Base-by-base conservation (phyloP, 148 eudicot genomes). In the Rhododendron griersonianum region DNA sequence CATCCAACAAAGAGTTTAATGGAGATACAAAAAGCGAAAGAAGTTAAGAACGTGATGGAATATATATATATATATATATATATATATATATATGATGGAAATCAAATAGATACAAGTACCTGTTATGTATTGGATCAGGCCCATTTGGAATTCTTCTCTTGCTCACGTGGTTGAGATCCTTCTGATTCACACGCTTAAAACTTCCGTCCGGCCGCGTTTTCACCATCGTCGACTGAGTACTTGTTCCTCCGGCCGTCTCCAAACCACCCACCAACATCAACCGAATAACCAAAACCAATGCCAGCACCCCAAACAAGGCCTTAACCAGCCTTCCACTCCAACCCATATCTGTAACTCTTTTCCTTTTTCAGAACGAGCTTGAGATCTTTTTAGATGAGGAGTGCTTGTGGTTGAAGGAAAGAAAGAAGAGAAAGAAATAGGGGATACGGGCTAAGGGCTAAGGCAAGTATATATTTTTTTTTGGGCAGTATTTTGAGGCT, bases 51-150 rank as follows among this genome's bases (percentile, higher is more conserved):
- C 19, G 21, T 55, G 23, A 55, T 55, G 57, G 18, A 53, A 53
- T 30, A 30, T 30, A 30, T 39, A 39, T 4, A 35, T 35, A 1
- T 35, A 35, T 35, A 35, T 37, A 37, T 39, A 39, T 39, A 45
- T 45, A 45, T 47, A 47, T 47, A 47, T 47, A 47, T 50, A 23
- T 1, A 47, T 78, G 23, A 45, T 25, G 28, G 21, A 76, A 18
- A 59, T 8, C 7, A 28, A 30, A 84, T 9, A 44, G 7, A 47
- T 35, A 30, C 30, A 30, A 30, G 30, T 30, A 95, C 98, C 98
- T 92, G 88, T 95, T 95, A 85, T 95, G 98, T 45, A 95, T 95
- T 41, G 98, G 98, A 69, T 95, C 98, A 78, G 98, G 92, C n/a
- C 98, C 96, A 75, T 90, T 90, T 18, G 95, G 96, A 83, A 95